These are phyloP conservation scores for Rubroshorea leprosula DNA, from an alignment of 345 rosid species.

Conservation along the genomic window DNA sequence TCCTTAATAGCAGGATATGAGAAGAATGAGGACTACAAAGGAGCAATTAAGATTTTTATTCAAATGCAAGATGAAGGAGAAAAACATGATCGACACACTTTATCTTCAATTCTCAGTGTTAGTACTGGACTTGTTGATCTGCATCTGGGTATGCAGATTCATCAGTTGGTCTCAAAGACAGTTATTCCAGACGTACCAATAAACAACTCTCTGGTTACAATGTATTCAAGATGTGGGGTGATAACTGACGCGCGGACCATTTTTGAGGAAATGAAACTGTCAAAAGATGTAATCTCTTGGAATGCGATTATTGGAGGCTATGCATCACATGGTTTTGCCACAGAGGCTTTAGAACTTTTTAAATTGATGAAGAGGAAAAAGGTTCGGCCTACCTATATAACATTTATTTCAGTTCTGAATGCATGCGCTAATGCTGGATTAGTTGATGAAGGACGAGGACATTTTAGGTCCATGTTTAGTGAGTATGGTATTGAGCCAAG, in stretches of 20 bases:
- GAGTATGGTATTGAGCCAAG: slow-evolving; percentile 16
- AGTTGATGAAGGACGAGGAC: slow-evolving; percentile 14
- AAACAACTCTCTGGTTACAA: slow-evolving; percentile 13
- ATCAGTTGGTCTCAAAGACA: slow-evolving; percentile 13
- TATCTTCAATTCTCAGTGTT: slow-evolving; percentile 13
- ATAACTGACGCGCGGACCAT: slow-evolving; percentile 3
- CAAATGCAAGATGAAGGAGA: slow-evolving; percentile 17
- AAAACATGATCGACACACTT: slow-evolving; percentile 11
- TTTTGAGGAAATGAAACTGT: slow-evolving; percentile 13
- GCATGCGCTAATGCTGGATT: slow-evolving; percentile 14
- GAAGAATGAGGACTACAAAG: slow-evolving; percentile 15
- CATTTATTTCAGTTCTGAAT: slow-evolving; percentile 16
- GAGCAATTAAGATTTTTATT: slow-evolving; percentile 14
- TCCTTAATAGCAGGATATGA: slow-evolving; percentile 16
- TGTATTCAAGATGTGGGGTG: slow-evolving; percentile 17
- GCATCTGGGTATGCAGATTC: slow-evolving; percentile 20
- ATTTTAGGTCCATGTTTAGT: slow-evolving; percentile 13
- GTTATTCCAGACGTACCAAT: slow-evolving; percentile 14
- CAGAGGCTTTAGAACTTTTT: slow-evolving; percentile 14
- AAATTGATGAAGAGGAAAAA: slow-evolving; percentile 12
- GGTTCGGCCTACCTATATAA: slow-evolving; percentile 16
- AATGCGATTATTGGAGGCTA: slow-evolving; percentile 19
- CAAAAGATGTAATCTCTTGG: slow-evolving; percentile 13
- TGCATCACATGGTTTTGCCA: slow-evolving; percentile 18
- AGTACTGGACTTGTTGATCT: slow-evolving; percentile 14